Base-by-base conservation (phyloP, 2,329 filamentous ascomycete species). In the Cladosporium colombiae region DNA sequence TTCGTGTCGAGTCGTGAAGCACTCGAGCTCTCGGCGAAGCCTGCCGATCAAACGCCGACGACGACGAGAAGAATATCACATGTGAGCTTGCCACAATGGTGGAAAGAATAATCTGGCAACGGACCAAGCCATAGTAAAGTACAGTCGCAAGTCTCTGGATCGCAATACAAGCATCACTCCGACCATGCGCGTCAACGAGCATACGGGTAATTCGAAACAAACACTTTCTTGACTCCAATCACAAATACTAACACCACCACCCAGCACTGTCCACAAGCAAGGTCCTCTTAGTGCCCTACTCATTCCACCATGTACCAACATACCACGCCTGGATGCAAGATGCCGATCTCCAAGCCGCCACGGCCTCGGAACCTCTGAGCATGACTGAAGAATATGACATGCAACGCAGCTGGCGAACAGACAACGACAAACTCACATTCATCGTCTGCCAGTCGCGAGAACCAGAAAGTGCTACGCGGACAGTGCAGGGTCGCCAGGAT, bases 321-420 rank as follows among this genome's bases (percentile, higher is more conserved):
- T 97, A 97, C 76, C 92, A 97, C 76, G 81, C 84, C 73, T 98
- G 94, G 94, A 97, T 98, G 93, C 85, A 93, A 81, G 89, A 95
- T 13, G 67, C 91, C 88, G 85, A 88, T 56, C 91, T 97, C 46
- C 93, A 90, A 80, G 83, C 88, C 78, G 89, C 91, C 63, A 98
- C 94, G 0, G 93, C 94, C 0, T 97, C 93, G 0, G 93, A 97
- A 68, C 91, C 89, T 0, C 84, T 98, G 60, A 88, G 86, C 0
- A 82, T 97, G 0, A 82, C 87, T 0, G 90, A 97, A 75, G 94
- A 98, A 81, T 92, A 95, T 78, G 86, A 87, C 59, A 98, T 97
- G 88, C 94, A 97, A 78, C 80, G 81, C n/a, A 92, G 88, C 69
- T 98, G 94, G 94, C 88, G 93, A 44, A 81, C 81, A 23, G 91